Evolutionary conservation across 768 basidiomycete species (phyloP).

Genomic region (Lentinula raphanica): DNA sequence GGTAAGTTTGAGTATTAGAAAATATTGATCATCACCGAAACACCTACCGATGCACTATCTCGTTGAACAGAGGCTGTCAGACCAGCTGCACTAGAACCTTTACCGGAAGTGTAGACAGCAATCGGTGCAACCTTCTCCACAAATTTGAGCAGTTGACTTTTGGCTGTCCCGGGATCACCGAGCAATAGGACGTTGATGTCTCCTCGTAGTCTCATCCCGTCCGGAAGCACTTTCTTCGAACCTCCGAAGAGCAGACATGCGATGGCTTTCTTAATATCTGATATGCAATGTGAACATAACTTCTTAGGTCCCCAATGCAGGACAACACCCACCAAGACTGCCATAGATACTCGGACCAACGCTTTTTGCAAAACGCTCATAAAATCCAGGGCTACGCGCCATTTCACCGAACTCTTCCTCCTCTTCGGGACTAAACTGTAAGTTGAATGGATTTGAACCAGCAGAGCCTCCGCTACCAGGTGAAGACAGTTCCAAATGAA

Average conservation of each 20-base stretch:
- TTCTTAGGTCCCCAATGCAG: background rate
- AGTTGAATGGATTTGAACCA: conserved; percentile 78
- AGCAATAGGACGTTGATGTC: conserved; percentile 96
- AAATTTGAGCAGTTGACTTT: conserved; percentile 96
- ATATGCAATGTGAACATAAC: conserved; percentile 9
- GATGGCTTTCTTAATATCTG: conserved; percentile 98
- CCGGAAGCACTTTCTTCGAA: conserved; percentile 93
- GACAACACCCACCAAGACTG: conserved; percentile 61
- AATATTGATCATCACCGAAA: conserved; percentile 21
- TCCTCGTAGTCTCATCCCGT: conserved; percentile 93
- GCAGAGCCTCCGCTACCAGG: conserved; percentile 64
- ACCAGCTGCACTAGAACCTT: conserved; percentile 98
- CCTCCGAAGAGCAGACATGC: conserved; percentile 95
- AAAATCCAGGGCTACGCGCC: conserved; percentile 83
- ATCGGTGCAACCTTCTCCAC: conserved; percentile 99
- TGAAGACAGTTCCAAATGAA: conserved; percentile 88
- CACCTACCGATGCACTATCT: conserved; percentile 73
- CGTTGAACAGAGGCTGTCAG: conserved; percentile 96
- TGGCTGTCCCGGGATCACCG: conserved; percentile 98
- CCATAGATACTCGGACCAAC: conserved; percentile 98
- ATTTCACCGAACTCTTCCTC: conserved; percentile 95
- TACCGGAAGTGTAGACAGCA: conserved; percentile 97
- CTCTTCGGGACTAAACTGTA: conserved; percentile 89
- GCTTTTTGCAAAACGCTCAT: conserved; percentile 89
- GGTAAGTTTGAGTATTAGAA: background rate